Evolutionary conservation across 257 asterid genomes (phyloP).

Genomic region (Cinchona pubescens): DNA sequence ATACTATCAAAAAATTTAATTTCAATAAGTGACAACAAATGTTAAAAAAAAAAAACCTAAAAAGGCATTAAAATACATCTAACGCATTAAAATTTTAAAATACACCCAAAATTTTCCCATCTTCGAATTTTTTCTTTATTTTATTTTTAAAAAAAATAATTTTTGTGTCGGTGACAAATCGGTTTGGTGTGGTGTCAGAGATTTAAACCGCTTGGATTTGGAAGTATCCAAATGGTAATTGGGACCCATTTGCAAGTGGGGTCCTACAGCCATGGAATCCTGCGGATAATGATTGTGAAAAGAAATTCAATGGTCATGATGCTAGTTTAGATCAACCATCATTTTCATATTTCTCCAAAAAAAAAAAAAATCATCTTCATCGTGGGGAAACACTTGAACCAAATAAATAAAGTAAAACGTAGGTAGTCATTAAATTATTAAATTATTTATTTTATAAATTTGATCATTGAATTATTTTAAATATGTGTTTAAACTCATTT

Average conservation of each 20-base stretch:
- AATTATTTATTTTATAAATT: too few relatives aligned
- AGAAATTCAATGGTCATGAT: constrained; percentile 19
- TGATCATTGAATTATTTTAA: too few relatives aligned
- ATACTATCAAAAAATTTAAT: too few relatives aligned
- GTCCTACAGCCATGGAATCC: constrained; percentile 13
- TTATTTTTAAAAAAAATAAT: neutral
- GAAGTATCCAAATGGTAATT: constrained; percentile 8
- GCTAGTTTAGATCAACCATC: constrained; percentile 11
- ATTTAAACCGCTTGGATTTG: constrained; percentile 6
- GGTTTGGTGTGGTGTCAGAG: neutral
- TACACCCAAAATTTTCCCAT: neutral
- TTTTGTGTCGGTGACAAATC: constrained; percentile 24
- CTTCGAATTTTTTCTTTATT: neutral
- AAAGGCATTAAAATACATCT: too few relatives aligned
- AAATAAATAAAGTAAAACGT: too few relatives aligned
- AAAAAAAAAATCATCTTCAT: constrained; percentile 16
- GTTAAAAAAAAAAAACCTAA: too few relatives aligned
- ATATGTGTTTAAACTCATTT: too few relatives aligned
- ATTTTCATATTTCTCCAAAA: too few relatives aligned
- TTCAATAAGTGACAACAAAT: too few relatives aligned
- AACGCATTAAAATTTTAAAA: too few relatives aligned
- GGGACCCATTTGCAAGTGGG: constrained; percentile 20
- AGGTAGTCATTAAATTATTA: too few relatives aligned
- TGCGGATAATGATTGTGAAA: constrained; percentile 19
- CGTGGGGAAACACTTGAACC: neutral